Percentiles rank a stretch among this genome's conserved stretches.
phyloP scores from a whole-genome alignment of 2,329 filamentous ascomycete species.

The Fusarium newnesense region DNA sequence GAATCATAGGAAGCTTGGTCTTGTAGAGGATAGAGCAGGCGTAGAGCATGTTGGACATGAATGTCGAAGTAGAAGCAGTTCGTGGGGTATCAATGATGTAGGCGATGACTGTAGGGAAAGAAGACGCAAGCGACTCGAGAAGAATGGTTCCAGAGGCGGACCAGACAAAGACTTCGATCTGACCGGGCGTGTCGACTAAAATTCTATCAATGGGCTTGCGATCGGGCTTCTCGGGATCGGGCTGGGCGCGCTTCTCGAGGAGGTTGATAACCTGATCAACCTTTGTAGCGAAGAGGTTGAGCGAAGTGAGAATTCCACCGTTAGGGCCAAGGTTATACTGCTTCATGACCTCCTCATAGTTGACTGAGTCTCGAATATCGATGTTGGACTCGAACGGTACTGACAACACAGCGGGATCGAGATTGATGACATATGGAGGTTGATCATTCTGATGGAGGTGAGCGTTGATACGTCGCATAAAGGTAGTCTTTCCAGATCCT shows the following conservation, averaged over 20 bases:
- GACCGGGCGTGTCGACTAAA: slow-evolving; percentile 92
- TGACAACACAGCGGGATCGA: slow-evolving; percentile 92
- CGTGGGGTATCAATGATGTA: slow-evolving; percentile 98
- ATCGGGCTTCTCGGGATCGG: slow-evolving; percentile 68
- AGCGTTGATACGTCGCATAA: slow-evolving; percentile 98
- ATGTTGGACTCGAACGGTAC: slow-evolving; percentile 98
- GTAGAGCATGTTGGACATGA: slow-evolving; percentile 99
- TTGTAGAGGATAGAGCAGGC: slow-evolving; percentile 99
- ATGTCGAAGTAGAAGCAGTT: slow-evolving; percentile 91
- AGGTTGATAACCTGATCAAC: slow-evolving; percentile 93
- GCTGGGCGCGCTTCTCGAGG: slow-evolving; percentile 85
- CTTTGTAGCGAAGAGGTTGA: slow-evolving; percentile 98
- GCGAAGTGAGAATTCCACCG: slow-evolving; percentile 92
- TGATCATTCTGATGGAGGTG: slow-evolving; percentile 84
- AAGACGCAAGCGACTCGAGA: slow-evolving; percentile 89
- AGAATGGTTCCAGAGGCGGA: slow-evolving; percentile 94
- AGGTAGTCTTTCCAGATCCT: slow-evolving; percentile 99
- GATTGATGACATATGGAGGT: slow-evolving; percentile 94
- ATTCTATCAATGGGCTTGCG: slow-evolving; percentile 80
- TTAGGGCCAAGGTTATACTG: slow-evolving; percentile 98
- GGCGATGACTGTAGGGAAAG: slow-evolving; percentile 95
- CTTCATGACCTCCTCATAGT: slow-evolving; percentile 99
- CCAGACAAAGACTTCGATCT: slow-evolving; percentile 99
- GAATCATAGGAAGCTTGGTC: slow-evolving; percentile 96
- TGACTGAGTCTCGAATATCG: slow-evolving; percentile 97